phyloP scores from a whole-genome alignment of 192 early-diverging fungal species.

The Backusella tuberculispora region DNA sequence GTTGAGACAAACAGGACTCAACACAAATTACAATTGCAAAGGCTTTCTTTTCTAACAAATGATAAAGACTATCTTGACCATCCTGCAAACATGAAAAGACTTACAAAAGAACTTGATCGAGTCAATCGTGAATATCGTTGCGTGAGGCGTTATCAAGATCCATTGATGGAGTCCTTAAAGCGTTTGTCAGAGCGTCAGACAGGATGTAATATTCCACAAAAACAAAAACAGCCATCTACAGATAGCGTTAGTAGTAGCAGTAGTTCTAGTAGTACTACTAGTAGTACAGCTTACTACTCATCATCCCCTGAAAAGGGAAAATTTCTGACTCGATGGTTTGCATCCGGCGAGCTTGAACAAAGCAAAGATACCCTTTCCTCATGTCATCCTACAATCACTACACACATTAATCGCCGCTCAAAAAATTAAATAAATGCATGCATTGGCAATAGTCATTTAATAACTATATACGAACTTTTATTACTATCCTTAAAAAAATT shows the following conservation, averaged over 20 bases:
- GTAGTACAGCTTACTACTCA: neutral
- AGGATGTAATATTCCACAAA: neutral
- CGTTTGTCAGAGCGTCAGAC: slow-evolving; percentile 25
- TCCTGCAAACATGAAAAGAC: slow-evolving; percentile 42
- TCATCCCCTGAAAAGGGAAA: slow-evolving; percentile 9
- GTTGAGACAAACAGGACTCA: slow-evolving; percentile 42
- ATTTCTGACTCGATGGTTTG: slow-evolving; percentile 10
- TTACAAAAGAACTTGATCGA: slow-evolving; percentile 49
- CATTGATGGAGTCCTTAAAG: slow-evolving; percentile 41
- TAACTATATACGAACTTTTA: neutral
- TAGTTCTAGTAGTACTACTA: neutral
- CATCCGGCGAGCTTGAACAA: neutral
- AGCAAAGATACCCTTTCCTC: neutral
- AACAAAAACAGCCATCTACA: neutral
- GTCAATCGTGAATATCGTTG: slow-evolving; percentile 48
- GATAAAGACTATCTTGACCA: slow-evolving; percentile 47
- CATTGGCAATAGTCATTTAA: neutral
- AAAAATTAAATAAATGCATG: slow-evolving; percentile 13
- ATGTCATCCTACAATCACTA: slow-evolving; percentile 18
- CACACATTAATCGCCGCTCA: neutral
- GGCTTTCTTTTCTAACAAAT: slow-evolving; percentile 45
- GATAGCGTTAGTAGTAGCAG: neutral
- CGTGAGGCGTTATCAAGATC: slow-evolving; percentile 41
- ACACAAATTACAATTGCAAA: slow-evolving; percentile 48
- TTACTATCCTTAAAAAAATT: slow-evolving; percentile 8